Evolutionary conservation across 192 early-diverging fungal species (phyloP), one percentile per base, ranked within the genome.

Genomic region (Neocallimastix lanati): DNA sequence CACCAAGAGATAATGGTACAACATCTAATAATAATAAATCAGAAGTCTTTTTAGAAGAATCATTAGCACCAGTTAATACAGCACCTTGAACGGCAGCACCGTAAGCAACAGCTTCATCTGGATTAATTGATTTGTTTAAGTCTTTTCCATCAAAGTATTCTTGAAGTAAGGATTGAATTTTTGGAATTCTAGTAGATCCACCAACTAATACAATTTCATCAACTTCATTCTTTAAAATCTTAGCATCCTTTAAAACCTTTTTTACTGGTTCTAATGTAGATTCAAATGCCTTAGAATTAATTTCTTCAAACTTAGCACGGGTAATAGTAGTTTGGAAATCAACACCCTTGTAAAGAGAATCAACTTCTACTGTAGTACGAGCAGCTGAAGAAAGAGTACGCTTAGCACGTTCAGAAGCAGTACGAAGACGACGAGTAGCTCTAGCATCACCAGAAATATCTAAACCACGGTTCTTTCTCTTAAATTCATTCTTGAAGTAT

Each of bases 31-130:
- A 88, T 77, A 95, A 87, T 78, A 95, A 85, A 81, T 93, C 91
- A 80, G 91, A 87, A 79, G 88, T 88, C 82, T 88, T 87, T 81
- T 85, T 86, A 85, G 82, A 88, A 88, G 50, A 67, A 67, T 67
- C 50, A n/a, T 67, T 67, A 67, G 50, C 50, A 67, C 50, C 50
- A 76, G 91, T 90, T 58, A 95, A 87, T 80, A 95, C 88, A 29
- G 90, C 93, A 29, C 88, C 95, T 90, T 95, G 94, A 38, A 96
- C 93, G 76, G 94, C 95, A 78, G 95, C 94, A 85, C 95, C 95
- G 84, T 94, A 94, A 79, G 94, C 95, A 76, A 96, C 94, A 77
- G 94, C 94, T 87, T 97, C 96, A 88, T 96, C 95, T 81, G 95
- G 96, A 91, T 98, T 96, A 89, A 96, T 96, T 77, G 91, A 89